Evolutionary conservation across 106 monocot genomes (phyloP), one percentile per base, ranked within the genome.

Genomic region (Platanthera zijinensis): DNA sequence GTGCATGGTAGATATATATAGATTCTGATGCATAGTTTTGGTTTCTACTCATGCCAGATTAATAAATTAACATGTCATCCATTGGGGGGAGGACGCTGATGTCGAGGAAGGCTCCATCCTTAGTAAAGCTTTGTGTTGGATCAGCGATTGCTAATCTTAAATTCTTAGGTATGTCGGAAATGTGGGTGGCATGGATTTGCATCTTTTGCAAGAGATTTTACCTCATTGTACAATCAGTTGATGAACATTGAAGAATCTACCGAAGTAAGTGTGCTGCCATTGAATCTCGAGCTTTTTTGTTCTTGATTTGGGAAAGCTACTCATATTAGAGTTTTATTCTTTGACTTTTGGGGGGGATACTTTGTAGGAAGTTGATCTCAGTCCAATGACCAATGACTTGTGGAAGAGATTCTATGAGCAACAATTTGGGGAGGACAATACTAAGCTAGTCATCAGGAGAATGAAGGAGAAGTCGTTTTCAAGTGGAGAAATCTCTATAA

Each of bases 361-460:
- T 39, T 39, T 39, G 39, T 48, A 53, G 53, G 12, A 8, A 53
- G 53, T 25, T 21, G 96, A 96, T 71, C 85, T 96, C 25, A 96
- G 87, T 56, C 73, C 85, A 3, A 84, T 96, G 67, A 96, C 96
- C 1, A 84, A 96, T 78, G 71, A 49, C 5, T 62, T 96, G 57
- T 96, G 96, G 96, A 96, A 86, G 79, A 84, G 78, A 63, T 96
- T 96, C 70, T 96, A 96, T 76, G 84, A 80, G 79, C 79, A 73
- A 21, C 76, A 89, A 22, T 96, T 93, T 74, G 96, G 96, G 10
- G 79, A 48, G 11, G 93, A 93, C 9, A 87, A 78, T 59, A 25
- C 62, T 2, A 79, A 86, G 32, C 30, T 70, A 17, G 89, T 90
- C 1, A 73, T 90, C 48, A 78, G 81, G 79, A 86, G 84, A 77